phyloP scores from a whole-genome alignment of 2,329 filamentous ascomycete genomes.

The Ophiocordyceps camponoti-floridani region DNA sequence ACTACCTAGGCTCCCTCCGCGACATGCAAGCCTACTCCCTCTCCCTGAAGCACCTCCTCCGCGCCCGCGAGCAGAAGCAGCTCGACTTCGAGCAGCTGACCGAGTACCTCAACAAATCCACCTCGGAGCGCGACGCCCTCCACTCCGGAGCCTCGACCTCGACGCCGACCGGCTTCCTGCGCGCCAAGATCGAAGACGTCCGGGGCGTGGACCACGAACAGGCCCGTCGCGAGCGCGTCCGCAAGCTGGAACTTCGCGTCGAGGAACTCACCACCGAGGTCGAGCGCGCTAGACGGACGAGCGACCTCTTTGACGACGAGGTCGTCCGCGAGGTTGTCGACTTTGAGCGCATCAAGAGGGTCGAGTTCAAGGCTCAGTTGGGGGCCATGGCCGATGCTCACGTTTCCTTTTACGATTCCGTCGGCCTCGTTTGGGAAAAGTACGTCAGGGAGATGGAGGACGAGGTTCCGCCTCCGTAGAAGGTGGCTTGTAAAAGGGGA shows the following conservation, averaged over 20 bases:
- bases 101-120: slow-evolving; percentile 86
- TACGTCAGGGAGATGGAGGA: slow-evolving; percentile 82
- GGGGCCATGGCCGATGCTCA: slow-evolving; percentile 72
- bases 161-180: slow-evolving; percentile 62
- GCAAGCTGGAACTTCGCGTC: slow-evolving; percentile 83
- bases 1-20: slow-evolving; percentile 79
- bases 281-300: slow-evolving; percentile 69
- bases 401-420: slow-evolving; percentile 67
- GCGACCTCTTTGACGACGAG: slow-evolving; percentile 89
- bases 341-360: slow-evolving; percentile 90
- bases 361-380: slow-evolving; percentile 79
- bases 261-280: slow-evolving; percentile 82
- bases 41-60: slow-evolving; percentile 75
- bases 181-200: slow-evolving; percentile 90
- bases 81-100: slow-evolving; percentile 92
- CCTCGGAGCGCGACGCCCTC: slow-evolving; percentile 67
- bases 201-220: slow-evolving; percentile 94
- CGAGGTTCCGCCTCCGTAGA: slow-evolving; percentile 19
- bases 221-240: slow-evolving; percentile 65
- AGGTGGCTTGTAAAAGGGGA: too few relatives aligned
- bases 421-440: slow-evolving; percentile 69
- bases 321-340: slow-evolving; percentile 83
- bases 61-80: slow-evolving; percentile 91
- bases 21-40: slow-evolving; percentile 92
- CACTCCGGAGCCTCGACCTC: slow-evolving; percentile 35